These are phyloP conservation scores for Pulchroboletus neoregius DNA, from an alignment of 1,284 basidiomycete genomes.

Conservation along the genomic window DNA sequence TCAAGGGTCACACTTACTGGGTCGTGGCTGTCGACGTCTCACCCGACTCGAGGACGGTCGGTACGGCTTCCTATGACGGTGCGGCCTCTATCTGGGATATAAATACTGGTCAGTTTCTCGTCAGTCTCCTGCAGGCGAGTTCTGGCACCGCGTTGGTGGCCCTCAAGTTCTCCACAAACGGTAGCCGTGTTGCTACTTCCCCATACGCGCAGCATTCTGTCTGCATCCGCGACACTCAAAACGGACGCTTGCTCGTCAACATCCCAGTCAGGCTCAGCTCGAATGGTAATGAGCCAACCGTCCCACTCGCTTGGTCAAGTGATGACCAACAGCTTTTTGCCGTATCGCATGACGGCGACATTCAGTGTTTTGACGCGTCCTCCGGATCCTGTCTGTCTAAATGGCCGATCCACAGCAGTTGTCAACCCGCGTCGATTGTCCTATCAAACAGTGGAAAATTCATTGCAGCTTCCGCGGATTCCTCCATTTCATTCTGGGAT, in stretches of 20 bases:
- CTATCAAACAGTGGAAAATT: slow-evolving; percentile 12
- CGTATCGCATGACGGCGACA: slow-evolving; percentile 7
- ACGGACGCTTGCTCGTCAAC: slow-evolving; percentile 1
- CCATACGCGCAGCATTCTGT: slow-evolving; percentile 7
- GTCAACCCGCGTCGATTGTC: slow-evolving; percentile 3
- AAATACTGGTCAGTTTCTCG: slow-evolving; percentile 7
- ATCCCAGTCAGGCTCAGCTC: slow-evolving; percentile 8
- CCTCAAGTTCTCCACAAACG: slow-evolving; percentile 7
- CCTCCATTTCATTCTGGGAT: slow-evolving; percentile 15
- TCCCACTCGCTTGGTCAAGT: slow-evolving; percentile 13
- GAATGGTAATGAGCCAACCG: slow-evolving; percentile 8
- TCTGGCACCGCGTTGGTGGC: slow-evolving; percentile 5
- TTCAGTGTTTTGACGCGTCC: slow-evolving; percentile 6
- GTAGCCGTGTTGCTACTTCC: slow-evolving; percentile 8
- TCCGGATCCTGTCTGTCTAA: slow-evolving; percentile 6
- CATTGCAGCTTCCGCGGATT: slow-evolving; percentile 8
- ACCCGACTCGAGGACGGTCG: slow-evolving; percentile 9
- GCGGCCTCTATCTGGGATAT: slow-evolving; percentile 8
- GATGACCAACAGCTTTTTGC: slow-evolving; percentile 11
- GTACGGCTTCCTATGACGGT: slow-evolving; percentile 10
- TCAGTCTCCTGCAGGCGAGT: slow-evolving; percentile 3
- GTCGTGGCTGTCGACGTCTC: slow-evolving; percentile 14
- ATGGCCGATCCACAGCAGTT: slow-evolving; percentile 8
- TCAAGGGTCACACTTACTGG: slow-evolving; percentile 14
- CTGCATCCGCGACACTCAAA: slow-evolving; percentile 2